These are phyloP conservation scores for Gnetum montanum DNA, from an alignment of 75 land plant species.

Conservation along the genomic window DNA sequence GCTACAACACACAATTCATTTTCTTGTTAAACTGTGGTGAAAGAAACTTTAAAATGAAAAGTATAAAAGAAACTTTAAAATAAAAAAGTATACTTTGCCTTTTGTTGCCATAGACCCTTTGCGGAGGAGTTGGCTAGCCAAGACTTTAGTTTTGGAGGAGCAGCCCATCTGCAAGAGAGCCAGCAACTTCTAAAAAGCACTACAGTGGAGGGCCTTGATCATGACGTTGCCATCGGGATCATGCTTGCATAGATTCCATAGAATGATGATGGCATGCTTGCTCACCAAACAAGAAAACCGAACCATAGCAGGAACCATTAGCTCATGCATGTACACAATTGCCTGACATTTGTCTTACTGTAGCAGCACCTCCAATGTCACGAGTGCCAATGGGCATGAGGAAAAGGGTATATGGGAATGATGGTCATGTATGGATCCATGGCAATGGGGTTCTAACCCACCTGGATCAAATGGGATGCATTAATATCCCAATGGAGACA, in stretches of 20 bases:
- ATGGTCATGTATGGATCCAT: too few relatives aligned
- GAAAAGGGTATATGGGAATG: too few relatives aligned
- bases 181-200: conserved; percentile 73
- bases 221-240: conserved; percentile 3
- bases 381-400: too few relatives aligned
- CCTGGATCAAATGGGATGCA: too few relatives aligned
- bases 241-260: conserved; percentile 44
- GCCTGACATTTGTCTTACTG: conserved; percentile 23
- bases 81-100: too few relatives aligned
- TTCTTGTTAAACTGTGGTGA: too few relatives aligned
- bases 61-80: too few relatives aligned
- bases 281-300: conserved; percentile 63
- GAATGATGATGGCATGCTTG: conserved; percentile 43
- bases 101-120: too few relatives aligned
- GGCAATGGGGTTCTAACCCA: too few relatives aligned
- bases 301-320: conserved; percentile 61
- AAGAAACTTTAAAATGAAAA: too few relatives aligned
- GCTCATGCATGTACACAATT: conserved; percentile 31
- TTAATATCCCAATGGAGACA: too few relatives aligned
- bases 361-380: conserved; percentile 40
- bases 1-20: too few relatives aligned
- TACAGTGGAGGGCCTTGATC: conserved; percentile 46
- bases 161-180: conserved; percentile 67
- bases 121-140: conserved; percentile 47
- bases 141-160: conserved; percentile 39